These are phyloP conservation scores for Podospora australis DNA, from an alignment of 495 filamentous ascomycete species.

Conservation along the genomic window DNA sequence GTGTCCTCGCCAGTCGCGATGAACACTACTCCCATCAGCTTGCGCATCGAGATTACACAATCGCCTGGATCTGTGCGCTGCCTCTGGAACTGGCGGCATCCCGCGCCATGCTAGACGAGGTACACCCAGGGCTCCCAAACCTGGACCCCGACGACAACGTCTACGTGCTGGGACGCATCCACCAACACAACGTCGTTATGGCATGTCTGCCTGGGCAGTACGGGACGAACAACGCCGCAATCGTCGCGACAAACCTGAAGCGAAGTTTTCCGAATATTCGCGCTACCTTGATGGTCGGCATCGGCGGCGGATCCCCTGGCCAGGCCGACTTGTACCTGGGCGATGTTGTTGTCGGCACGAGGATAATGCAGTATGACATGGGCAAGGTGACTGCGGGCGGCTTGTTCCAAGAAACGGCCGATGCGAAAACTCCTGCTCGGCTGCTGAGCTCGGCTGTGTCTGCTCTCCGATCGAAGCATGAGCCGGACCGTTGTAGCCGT, in stretches of 20 bases:
- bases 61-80: slow-evolving; percentile 12
- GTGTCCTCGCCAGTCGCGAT: neutral
- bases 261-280: slow-evolving; percentile 21
- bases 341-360: slow-evolving; percentile 40
- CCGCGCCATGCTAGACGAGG: slow-evolving; percentile 10
- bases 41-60: slow-evolving; percentile 8
- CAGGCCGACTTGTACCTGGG: slow-evolving; percentile 35
- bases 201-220: slow-evolving; percentile 33
- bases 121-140: neutral
- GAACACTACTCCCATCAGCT: neutral
- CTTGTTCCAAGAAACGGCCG: slow-evolving; percentile 3
- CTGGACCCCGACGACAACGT: slow-evolving; percentile 22
- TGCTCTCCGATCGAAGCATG: slow-evolving; percentile 7
- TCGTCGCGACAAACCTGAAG: slow-evolving; percentile 28
- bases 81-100: slow-evolving; percentile 6
- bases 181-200: slow-evolving; percentile 38
- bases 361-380: slow-evolving; percentile 39
- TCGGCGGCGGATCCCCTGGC: slow-evolving; percentile 35
- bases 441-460: slow-evolving; percentile 8
- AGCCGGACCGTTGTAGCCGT: neutral
- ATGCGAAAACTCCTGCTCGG: slow-evolving; percentile 3
- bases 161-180: slow-evolving; percentile 33
- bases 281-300: slow-evolving; percentile 37
- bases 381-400: slow-evolving; percentile 3
- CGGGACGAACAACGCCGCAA: slow-evolving; percentile 27